These are phyloP conservation scores for Fragilariopsis cylindrus DNA, from an alignment of 108 stramenopile genomes.

Conservation along the genomic window DNA sequence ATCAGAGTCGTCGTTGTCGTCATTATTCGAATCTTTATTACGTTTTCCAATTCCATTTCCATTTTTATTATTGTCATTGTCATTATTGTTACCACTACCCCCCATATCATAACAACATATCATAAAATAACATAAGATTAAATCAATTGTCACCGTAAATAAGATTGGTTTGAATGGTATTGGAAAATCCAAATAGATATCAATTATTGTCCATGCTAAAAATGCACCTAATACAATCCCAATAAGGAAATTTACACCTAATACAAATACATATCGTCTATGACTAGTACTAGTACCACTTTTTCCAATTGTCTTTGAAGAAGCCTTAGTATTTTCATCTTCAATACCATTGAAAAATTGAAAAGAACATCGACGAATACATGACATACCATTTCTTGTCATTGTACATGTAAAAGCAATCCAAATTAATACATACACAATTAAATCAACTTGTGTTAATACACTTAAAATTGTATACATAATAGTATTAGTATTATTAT, in stretches of 20 bases:
- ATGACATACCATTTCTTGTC: conserved; percentile 32
- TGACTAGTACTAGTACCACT: not conserved
- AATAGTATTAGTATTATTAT: not conserved
- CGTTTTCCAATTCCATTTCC: not conserved
- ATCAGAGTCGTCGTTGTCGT: not conserved
- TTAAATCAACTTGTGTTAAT: conserved; percentile 36
- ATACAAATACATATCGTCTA: conserved; percentile 31
- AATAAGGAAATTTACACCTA: conserved; percentile 35
- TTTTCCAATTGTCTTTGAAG: not conserved
- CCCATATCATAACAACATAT: conserved; percentile 35
- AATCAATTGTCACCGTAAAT: conserved; percentile 27
- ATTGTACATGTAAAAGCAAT: conserved; percentile 40
- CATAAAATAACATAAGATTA: conserved; percentile 40
- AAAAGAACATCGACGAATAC: conserved; percentile 4
- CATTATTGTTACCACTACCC: not conserved
- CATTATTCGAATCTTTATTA: not conserved
- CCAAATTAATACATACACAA: conserved; percentile 36
- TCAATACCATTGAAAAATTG: not conserved
- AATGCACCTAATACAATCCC: conserved; percentile 39
- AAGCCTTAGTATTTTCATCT: not conserved
- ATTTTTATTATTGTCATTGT: not conserved
- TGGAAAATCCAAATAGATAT: conserved; percentile 31
- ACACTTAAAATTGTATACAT: conserved; percentile 17
- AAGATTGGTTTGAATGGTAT: conserved; percentile 30
- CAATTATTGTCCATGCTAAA: conserved; percentile 34